Conservation (phyloP, 306 rosid species). For the Vigna radiata region DNA sequence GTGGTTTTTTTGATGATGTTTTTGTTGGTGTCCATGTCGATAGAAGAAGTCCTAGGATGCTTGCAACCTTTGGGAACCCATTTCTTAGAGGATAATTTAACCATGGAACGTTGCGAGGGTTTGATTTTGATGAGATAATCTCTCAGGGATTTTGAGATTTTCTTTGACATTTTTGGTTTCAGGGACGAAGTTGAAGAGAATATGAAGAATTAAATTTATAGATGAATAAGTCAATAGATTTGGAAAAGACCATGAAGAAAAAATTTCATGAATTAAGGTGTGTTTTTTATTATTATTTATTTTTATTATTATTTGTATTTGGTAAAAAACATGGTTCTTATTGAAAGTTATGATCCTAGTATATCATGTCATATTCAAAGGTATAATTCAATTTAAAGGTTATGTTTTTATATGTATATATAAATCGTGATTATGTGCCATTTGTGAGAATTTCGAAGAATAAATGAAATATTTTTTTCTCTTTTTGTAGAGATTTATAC, state of each 20-base stretch:
- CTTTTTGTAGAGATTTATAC: background rate
- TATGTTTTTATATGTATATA: background rate
- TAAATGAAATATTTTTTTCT: constrained; percentile 25
- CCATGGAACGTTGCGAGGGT: constrained; percentile 36
- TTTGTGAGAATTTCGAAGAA: constrained; percentile 10
- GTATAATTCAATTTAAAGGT: background rate
- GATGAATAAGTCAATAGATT: background rate
- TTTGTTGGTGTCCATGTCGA: constrained; percentile 47
- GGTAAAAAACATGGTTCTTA: background rate
- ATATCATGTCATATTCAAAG: constrained; percentile 15
- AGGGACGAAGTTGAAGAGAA: background rate
- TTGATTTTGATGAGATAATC: constrained; percentile 62
- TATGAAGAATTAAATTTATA: background rate
- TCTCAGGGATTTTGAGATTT: constrained; percentile 57
- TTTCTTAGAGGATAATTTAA: constrained; percentile 57
- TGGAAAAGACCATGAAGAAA: no score
- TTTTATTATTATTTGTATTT: background rate
- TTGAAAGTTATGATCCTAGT: constrained; percentile 24
- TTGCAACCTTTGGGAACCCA: constrained; percentile 66
- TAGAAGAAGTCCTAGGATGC: constrained; percentile 69
- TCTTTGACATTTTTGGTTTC: constrained; percentile 59
- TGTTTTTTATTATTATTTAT: no score
- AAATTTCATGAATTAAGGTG: no score
- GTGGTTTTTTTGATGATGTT: background rate
- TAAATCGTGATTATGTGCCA: background rate